A percentile compares a stretch with the other conserved stretches of the same genome.
These are phyloP conservation scores for Sporisorium sorghi DNA, from an alignment of 1,284 basidiomycete genomes.

Conservation along the genomic window DNA sequence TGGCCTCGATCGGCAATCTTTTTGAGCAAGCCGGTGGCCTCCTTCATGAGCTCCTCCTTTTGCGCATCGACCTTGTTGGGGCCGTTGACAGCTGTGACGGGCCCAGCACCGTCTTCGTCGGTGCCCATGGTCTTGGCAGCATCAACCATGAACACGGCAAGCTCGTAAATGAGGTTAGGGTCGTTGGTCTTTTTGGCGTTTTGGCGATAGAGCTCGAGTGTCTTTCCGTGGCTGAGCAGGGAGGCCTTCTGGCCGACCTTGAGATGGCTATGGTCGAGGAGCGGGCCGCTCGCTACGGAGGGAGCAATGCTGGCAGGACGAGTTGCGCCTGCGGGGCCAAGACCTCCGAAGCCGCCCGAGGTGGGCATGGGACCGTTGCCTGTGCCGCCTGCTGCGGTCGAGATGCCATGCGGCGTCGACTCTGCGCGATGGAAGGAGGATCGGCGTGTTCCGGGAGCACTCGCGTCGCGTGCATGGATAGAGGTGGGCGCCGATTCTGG, in stretches of 20 bases:
- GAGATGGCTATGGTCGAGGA: slow-evolving; percentile 93
- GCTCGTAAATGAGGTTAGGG: slow-evolving; percentile 96
- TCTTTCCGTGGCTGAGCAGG: slow-evolving; percentile 91
- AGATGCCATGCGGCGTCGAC: slow-evolving; percentile 38
- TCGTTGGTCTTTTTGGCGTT: slow-evolving; percentile 99
- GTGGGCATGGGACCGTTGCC: slow-evolving; percentile 55
- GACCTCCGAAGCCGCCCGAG: slow-evolving; percentile 40
- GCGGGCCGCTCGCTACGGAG: slow-evolving; percentile 51
- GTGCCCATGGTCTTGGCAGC: slow-evolving; percentile 72
- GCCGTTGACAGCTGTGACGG: slow-evolving; percentile 30
- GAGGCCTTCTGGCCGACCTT: slow-evolving; percentile 91
- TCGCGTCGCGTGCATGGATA: slow-evolving; percentile 15
- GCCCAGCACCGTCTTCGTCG: slow-evolving; percentile 33
- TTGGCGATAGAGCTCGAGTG: slow-evolving; percentile 92
- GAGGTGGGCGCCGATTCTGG: slow-evolving; percentile 8
- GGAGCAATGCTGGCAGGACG: slow-evolving; percentile 63
- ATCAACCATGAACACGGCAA: slow-evolving; percentile 98
- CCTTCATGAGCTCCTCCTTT: slow-evolving; percentile 81
- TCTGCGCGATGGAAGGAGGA: slow-evolving; percentile 38
- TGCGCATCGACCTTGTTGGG: slow-evolving; percentile 42
- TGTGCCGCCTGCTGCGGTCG: slow-evolving; percentile 57
- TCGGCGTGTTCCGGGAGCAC: slow-evolving; percentile 16
- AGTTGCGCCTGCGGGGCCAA: slow-evolving; percentile 48
- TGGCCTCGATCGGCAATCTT: slow-evolving; percentile 93
- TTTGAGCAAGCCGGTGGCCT: slow-evolving; percentile 86